Evolutionary conservation across 768 basidiomycete species (phyloP).

Genomic region (Collybia sp.): DNA sequence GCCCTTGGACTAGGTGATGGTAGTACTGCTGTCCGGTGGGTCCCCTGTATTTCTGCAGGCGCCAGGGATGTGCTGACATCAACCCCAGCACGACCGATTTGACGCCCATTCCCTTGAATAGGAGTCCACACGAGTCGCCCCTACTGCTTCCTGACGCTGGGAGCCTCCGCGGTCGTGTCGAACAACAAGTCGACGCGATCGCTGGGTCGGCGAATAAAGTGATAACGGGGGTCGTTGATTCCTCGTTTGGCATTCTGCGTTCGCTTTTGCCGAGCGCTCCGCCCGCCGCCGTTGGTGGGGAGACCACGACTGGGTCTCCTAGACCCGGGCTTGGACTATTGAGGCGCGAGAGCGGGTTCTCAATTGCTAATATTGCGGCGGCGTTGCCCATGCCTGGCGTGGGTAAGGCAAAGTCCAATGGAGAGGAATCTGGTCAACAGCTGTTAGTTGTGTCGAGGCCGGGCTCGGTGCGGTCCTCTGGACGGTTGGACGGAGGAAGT

Average conservation of each 20-base stretch:
- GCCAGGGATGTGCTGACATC: background rate
- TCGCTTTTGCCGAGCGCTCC: constrained; percentile 58
- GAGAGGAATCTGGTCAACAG: constrained; percentile 41
- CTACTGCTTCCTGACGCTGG: constrained; percentile 41
- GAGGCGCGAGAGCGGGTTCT: constrained; percentile 74
- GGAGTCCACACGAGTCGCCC: constrained; percentile 45
- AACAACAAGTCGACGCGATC: constrained; percentile 75
- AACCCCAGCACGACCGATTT: constrained; percentile 67
- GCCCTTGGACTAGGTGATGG: constrained; percentile 56
- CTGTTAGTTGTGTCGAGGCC: constrained; percentile 42
- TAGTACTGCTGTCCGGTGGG: constrained; percentile 53
- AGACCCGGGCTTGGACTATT: constrained; percentile 63
- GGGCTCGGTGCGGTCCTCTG: constrained; percentile 25
- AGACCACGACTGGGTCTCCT: constrained; percentile 31
- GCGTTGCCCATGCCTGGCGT: constrained; percentile 54
- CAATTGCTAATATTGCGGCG: constrained; percentile 67
- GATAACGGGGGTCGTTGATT: constrained; percentile 84
- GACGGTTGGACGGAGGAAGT: constrained; percentile 25
- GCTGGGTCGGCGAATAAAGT: constrained; percentile 83
- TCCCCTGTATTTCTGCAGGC: constrained; percentile 3
- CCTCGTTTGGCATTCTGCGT: constrained; percentile 83
- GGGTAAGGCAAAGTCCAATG: constrained; percentile 17
- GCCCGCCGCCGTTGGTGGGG: constrained; percentile 15
- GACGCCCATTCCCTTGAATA: constrained; percentile 71
- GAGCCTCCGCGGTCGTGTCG: constrained; percentile 66